These are phyloP conservation scores for Xylariaceae sp. DNA, from an alignment of 2,329 filamentous ascomycete species.

Conservation along the genomic window DNA sequence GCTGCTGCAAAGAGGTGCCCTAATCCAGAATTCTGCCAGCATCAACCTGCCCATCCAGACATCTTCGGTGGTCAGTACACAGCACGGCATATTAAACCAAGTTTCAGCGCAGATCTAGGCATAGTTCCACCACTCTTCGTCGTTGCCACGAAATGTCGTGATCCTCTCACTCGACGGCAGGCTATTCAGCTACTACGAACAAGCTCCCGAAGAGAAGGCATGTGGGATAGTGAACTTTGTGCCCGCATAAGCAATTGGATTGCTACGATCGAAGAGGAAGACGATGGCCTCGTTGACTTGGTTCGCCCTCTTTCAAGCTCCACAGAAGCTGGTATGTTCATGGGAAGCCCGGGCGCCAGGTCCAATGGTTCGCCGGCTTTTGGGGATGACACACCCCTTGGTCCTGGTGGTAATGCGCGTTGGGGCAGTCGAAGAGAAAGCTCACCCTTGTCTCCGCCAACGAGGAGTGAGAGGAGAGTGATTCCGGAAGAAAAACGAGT, in stretches of 20 bases:
- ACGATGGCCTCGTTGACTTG: conserved; percentile 39
- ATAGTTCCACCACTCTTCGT: conserved; percentile 70
- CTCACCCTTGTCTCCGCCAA: conserved; percentile 25
- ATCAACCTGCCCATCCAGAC: conserved; percentile 45
- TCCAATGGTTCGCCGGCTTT: conserved; percentile 43
- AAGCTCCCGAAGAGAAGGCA: conserved; percentile 67
- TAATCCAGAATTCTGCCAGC: conserved; percentile 50
- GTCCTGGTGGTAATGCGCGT: conserved; percentile 52
- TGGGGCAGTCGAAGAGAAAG: conserved; percentile 44
- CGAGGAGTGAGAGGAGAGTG: conserved; percentile 32
- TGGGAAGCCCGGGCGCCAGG: conserved; percentile 31
- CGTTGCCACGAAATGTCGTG: conserved; percentile 69
- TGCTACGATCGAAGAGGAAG: conserved; percentile 59
- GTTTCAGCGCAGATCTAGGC: conserved; percentile 68
- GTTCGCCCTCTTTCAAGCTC: conserved; percentile 39
- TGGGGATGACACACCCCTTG: conserved; percentile 44
- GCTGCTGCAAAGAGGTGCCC: conserved; percentile 55
- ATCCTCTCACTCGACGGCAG: conserved; percentile 60
- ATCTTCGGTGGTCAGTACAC: conserved; percentile 51
- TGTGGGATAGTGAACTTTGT: conserved; percentile 70
- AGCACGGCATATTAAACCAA: conserved; percentile 61
- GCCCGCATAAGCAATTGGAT: conserved; percentile 63
- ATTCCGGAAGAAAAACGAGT: conserved; percentile 61
- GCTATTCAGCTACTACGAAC: conserved; percentile 66
- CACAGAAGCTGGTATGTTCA: conserved; percentile 35